phyloP scores from a whole-genome alignment of 2,329 filamentous ascomycete species.

The Phialocephala sp. region DNA sequence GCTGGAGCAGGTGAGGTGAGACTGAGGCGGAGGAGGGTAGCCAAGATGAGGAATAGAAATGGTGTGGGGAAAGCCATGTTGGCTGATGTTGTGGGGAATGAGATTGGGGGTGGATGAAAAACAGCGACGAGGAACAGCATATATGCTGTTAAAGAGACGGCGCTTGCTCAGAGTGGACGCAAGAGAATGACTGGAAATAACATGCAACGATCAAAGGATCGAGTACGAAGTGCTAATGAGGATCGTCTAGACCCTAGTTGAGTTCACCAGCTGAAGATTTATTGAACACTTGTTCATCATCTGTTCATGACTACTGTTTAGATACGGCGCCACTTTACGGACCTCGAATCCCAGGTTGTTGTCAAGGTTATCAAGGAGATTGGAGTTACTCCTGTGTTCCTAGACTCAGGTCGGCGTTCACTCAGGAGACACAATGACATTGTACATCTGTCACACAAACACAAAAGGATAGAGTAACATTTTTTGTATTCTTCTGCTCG shows the following conservation, averaged over 20 bases:
- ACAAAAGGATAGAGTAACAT: slow-evolving; percentile 16
- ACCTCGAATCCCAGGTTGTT: not conserved
- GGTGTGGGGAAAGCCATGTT: not conserved
- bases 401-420: slow-evolving; percentile 4
- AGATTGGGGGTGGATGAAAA: not conserved
- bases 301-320: not conserved
- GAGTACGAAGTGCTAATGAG: not conserved
- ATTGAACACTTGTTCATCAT: not conserved
- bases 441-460: slow-evolving; percentile 7
- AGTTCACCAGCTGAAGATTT: not conserved
- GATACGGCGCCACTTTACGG: not conserved
- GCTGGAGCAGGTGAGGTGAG: not conserved
- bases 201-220: not conserved
- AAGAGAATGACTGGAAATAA: not conserved
- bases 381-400: not conserved
- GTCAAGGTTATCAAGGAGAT: not conserved
- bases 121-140: not conserved
- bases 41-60: not conserved
- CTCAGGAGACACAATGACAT: not conserved
- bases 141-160: not conserved
- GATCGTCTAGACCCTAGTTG: not conserved
- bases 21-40: not conserved
- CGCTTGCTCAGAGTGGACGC: not conserved
- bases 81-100: not conserved
- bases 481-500: slow-evolving; percentile 26